Percentiles rank a stretch among this genome's conserved stretches.
Conservation (phyloP, 2,329 filamentous ascomycete genomes). For the Cadophora luteo-olivacea region DNA sequence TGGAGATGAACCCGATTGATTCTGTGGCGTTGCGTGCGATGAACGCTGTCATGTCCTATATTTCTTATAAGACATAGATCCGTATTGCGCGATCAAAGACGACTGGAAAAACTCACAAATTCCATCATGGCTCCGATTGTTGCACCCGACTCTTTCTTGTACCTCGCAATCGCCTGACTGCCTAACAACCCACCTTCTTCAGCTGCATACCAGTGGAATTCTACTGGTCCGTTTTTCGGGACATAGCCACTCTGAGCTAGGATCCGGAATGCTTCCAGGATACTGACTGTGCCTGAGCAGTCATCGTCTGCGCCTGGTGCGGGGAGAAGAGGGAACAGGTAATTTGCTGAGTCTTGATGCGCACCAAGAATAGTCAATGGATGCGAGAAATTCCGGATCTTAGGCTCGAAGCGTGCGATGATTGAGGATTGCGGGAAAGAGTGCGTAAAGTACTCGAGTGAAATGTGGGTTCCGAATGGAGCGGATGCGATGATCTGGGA, state of each 20-base stretch:
- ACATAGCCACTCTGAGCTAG: constrained; percentile 56
- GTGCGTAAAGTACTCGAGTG: constrained; percentile 63
- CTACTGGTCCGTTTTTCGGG: constrained; percentile 54
- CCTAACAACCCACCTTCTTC: constrained; percentile 73
- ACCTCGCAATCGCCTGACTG: constrained; percentile 62
- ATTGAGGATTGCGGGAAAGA: constrained; percentile 74
- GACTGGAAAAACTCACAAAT: constrained; percentile 16
- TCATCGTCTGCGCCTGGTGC: constrained; percentile 79
- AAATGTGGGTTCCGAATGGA: constrained; percentile 47
- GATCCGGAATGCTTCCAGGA: constrained; percentile 73
- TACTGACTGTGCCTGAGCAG: constrained; percentile 74
- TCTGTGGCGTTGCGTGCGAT: constrained; percentile 21
- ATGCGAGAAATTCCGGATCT: constrained; percentile 42
- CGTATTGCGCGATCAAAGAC: background rate
- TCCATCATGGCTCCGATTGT: constrained; percentile 24
- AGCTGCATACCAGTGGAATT: constrained; percentile 84
- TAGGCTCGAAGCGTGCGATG: constrained; percentile 67
- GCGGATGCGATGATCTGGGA: constrained; percentile 33
- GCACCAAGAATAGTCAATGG: constrained; percentile 64
- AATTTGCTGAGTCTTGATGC: constrained; percentile 76
- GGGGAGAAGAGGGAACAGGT: constrained; percentile 64
- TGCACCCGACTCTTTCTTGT: constrained; percentile 22
- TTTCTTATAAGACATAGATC: background rate
- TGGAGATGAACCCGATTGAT: constrained; percentile 14
- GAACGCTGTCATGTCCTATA: constrained; percentile 19